Evolutionary conservation across 2,329 filamentous ascomycete genomes (phyloP), one percentile per base, ranked within the genome.

Genomic region (Coleophoma crateriformis): DNA sequence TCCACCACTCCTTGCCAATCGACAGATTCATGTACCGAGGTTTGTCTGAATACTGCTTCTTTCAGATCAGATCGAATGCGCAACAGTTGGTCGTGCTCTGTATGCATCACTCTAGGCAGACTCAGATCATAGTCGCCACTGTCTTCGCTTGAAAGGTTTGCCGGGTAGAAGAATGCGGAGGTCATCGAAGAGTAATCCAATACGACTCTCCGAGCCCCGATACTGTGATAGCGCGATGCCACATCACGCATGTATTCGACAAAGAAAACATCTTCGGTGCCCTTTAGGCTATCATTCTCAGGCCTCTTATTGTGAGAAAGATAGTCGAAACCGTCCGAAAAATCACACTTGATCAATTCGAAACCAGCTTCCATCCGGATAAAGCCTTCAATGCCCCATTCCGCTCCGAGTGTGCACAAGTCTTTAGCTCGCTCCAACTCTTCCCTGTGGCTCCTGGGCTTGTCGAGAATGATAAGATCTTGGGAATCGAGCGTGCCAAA

Each of bases 301-400:
- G 42, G 43, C 41, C 42, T 27, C 43, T 41, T 34, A 2, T 27
- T 46, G 33, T 20, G 19, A 17, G 34, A 40, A 11, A 50, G n/a
- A 19, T 46, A 33, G 17, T 46, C 48, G 5, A 51, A 22, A 3
- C 50, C 49, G 13, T 66, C 54, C 14, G 55, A 52, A 39, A 88
- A 87, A 48, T 81, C 68, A 62, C 84, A 88, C 15, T 84, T 69
- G 46, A 87, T 82, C 49, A 85, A 72, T 64, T 88, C 84, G 56
- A 87, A 87, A 0, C 84, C 84, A 27, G 76, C 74, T 58, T 88
- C 84, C 73, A 82, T 82, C 11, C 84, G 75, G 3, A 87, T 64
- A n/a, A 86, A 68, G 0, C 81, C 82, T 57, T 86, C 78, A n/a
- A 85, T 71, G 20, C 33, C 33, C 49, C 49, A 50, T 14, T 78